Evolutionary conservation across 352 stramenopile genomes (phyloP), one percentile per base, ranked within the genome.

Genomic region (Thalassiosira ordinaria): DNA sequence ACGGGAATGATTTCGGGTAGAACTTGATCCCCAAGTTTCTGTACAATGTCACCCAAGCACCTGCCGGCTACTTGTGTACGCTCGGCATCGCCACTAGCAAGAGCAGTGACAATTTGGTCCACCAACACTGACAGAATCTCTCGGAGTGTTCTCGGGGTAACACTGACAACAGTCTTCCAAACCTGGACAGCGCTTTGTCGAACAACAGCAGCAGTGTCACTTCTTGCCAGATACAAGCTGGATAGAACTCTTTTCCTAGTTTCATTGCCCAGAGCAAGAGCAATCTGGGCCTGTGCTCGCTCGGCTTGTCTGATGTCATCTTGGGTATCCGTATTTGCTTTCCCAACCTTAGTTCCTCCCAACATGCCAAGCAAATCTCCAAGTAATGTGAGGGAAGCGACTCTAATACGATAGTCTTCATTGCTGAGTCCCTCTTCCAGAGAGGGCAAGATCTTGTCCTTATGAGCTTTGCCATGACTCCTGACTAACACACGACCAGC

Each of bases 121-220:
- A 99, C 98, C 46, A 99, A 91, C 62, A 96, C 93, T 44, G 96
- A 95, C 61, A 99, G 90, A 85, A 99, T 99, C 84, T 99, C 97
- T 76, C 96, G 94, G 67, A 99, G 86, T 3, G 97, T 98, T 86
- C 94, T 82, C 3, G 97, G 97, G 24, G 97, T 99, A 27, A 94
- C 90, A 89, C 98, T 99, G 2, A 99, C 97, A 26, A 99, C 95
- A 71, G 96, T 99, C 93, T 99, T 99, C 97, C 97, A 99, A 46
- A 97, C 95, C 85, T 99, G 96, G 37, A 99, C 85, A 39, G 98
- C 96, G 65, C 91, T 96, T 82, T 99, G 97, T 14, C 97, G 96
- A 72, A 99, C 98, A 11, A 98, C 92, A 9, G 96, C 92, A 49
- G 95, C 96, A 33, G 95, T 98, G 86, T 99, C 98, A 56, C 95